These are phyloP conservation scores for Candida chauliodis DNA, from an alignment of 805 yeast species.

Conservation along the genomic window DNA sequence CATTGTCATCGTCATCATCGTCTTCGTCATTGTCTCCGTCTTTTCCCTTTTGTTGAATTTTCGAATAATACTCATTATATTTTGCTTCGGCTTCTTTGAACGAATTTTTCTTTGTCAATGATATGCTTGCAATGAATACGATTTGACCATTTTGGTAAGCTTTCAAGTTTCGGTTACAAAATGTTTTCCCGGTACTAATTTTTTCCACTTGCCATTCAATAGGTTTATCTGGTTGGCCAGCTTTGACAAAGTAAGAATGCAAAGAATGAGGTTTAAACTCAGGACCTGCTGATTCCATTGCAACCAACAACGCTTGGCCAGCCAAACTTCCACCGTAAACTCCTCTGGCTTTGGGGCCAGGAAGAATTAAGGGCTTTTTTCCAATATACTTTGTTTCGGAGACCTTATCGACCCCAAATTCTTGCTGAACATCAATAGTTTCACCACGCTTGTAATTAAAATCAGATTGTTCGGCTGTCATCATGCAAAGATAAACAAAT, in stretches of 20 bases:
- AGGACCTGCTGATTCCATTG: slow-evolving; percentile 22
- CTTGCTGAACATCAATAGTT: slow-evolving; percentile 11
- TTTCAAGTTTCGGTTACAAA: slow-evolving; percentile 28
- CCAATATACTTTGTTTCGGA: slow-evolving; percentile 15
- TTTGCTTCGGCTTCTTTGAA: slow-evolving; percentile 15
- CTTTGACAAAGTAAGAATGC: slow-evolving; percentile 28
- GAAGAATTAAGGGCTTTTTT: slow-evolving; percentile 21
- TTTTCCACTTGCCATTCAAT: slow-evolving; percentile 30
- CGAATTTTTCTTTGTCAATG: slow-evolving; percentile 33
- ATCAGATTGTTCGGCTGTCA: not conserved
- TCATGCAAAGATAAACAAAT: not conserved
- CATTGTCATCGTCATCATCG: slow-evolving; percentile 22
- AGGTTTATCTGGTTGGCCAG: slow-evolving; percentile 13
- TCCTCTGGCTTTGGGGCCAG: slow-evolving; percentile 22
- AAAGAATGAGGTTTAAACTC: slow-evolving; percentile 35
- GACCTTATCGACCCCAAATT: slow-evolving; percentile 18
- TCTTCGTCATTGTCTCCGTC: slow-evolving; percentile 24
- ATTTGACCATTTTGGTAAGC: slow-evolving; percentile 26
- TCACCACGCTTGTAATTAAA: slow-evolving; percentile 8
- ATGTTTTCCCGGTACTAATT: slow-evolving; percentile 33
- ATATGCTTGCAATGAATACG: slow-evolving; percentile 26
- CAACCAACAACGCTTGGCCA: slow-evolving; percentile 35
- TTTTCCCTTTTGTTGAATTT: slow-evolving; percentile 21
- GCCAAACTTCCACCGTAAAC: slow-evolving; percentile 33
- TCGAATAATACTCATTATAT: slow-evolving; percentile 20